phyloP scores from a whole-genome alignment of 139 green algal species.

The Chlorella sp. region DNA sequence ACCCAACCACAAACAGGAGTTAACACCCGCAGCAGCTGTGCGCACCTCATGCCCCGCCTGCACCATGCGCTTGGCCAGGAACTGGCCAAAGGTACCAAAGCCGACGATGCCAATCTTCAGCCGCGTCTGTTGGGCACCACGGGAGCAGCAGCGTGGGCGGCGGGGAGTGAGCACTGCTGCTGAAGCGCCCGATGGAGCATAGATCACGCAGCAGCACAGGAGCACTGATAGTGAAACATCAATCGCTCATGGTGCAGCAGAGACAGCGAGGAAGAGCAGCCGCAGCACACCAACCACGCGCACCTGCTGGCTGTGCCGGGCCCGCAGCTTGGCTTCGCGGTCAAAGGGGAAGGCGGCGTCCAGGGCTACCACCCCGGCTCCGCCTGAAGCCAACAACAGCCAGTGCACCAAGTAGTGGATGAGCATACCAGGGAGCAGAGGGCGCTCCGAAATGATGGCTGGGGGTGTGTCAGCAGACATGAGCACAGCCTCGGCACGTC shows the following conservation, averaged over 20 bases:
- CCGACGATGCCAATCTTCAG: constrained; percentile 96
- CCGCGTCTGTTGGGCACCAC: not conserved
- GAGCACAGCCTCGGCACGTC: too few species aligned
- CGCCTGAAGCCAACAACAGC: not conserved
- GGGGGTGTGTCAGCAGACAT: too few species aligned
- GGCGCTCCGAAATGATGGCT: too few species aligned
- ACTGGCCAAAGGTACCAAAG: constrained; percentile 99
- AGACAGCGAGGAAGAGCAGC: too few species aligned
- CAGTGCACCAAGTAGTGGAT: not conserved
- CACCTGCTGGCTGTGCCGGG: constrained; percentile 13
- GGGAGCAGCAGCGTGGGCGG: not conserved
- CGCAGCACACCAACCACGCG: not conserved
- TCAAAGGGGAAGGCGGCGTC: constrained; percentile 71
- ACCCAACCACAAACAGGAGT: too few species aligned
- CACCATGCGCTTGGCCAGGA: constrained; percentile 91
- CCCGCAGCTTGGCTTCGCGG: constrained; percentile 1
- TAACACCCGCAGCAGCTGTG: too few species aligned
- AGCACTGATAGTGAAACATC: too few species aligned
- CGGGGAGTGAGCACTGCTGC: too few species aligned
- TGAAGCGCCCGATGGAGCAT: too few species aligned
- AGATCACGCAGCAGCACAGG: too few species aligned
- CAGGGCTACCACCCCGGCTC: constrained; percentile 31
- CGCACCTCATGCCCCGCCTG: constrained; percentile 78
- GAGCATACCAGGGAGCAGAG: too few species aligned
- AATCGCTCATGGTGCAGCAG: too few species aligned